Evolutionary conservation across 2,329 filamentous ascomycete genomes (phyloP), one percentile per base, ranked within the genome.

Genomic region (Dothiorella sarmentorum): DNA sequence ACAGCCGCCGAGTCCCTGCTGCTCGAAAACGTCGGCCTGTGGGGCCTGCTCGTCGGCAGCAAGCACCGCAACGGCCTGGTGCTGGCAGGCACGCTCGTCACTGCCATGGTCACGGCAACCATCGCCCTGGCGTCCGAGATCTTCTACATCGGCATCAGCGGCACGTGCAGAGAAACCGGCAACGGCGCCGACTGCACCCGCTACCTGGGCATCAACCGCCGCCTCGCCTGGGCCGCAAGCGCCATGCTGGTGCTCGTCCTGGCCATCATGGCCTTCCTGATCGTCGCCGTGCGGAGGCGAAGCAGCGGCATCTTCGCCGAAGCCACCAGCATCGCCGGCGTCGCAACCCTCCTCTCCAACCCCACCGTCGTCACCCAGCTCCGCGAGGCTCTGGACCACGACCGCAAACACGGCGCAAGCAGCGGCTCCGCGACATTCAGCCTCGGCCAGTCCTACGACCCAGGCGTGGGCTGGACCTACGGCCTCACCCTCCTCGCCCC

Each of bases 121-220:
- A 62, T 58, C 3, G 33, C 57, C 5, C 27, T 61, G 11, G 56
- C 59, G 3, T 55, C 59, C 3, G 43, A 60, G 27, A 59, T 58
- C n/a, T 18, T 62, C 10, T 61, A 27, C 44, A 31, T 62, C 24
- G 35, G 35, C 2, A 38, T 43, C 29, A 47, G 29, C 11, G 61
- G 61, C 15, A 24, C 29, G 27, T 49, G 44, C 44, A 35, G 44
- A n/a, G 27, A 49, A 18, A 49, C 44, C 0, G 44, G 44, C 4
- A 49, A 33, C n/a, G 44, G 44, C 17, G 10, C 2, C 3, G 44
- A 49, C 3, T 49, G 44, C n/a, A n/a, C 9, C 9, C 27, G 44
- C 15, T 49, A 49, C 29, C 18, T 49, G n/a, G 44, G 5, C 2
- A 15, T 49, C 6, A 22, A 49, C 9, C 27, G 44, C 9, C 7